A percentile compares a stretch with the other conserved stretches of the same genome.
Evolutionary conservation across 768 basidiomycete species (phyloP).

Genomic region (Amanita jacksonii): DNA sequence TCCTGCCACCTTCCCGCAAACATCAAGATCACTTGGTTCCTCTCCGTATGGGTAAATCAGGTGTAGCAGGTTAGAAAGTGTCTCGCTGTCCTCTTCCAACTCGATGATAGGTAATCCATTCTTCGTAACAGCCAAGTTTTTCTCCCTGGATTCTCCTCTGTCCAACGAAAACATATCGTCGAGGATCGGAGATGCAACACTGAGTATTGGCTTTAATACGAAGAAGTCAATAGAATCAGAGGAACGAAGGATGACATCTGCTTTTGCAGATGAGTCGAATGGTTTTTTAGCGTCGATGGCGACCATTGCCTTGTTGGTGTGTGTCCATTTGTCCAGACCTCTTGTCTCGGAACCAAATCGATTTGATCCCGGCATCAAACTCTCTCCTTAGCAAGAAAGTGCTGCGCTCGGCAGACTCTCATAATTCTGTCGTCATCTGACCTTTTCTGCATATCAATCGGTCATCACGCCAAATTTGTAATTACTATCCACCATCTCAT

Average conservation of each 20-base stretch:
- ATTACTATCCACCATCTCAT: no score
- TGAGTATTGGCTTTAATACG: conserved; percentile 18
- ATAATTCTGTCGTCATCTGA: no score
- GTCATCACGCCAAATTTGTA: no score
- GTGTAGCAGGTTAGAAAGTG: conserved; percentile 9
- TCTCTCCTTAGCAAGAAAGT: no score
- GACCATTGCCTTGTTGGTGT: no score
- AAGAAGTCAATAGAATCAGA: conserved; percentile 24
- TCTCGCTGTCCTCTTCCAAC: conserved; percentile 10
- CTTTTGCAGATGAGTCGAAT: conserved; percentile 8
- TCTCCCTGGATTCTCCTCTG: conserved; percentile 1
- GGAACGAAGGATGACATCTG: conserved; percentile 18
- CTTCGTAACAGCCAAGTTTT: background rate
- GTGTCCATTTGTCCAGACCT: no score
- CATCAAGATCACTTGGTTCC: background rate
- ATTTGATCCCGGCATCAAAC: no score
- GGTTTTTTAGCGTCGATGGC: background rate
- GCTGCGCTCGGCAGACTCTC: no score
- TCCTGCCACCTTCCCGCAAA: background rate
- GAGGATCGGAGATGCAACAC: conserved; percentile 23
- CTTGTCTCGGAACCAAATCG: no score
- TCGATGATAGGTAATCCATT: conserved; percentile 8
- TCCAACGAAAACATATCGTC: conserved; percentile 20
- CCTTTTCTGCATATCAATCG: no score
- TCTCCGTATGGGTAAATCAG: conserved; percentile 6